Conservation (phyloP, 768 basidiomycete species). For the Chalciporus piperatus region DNA sequence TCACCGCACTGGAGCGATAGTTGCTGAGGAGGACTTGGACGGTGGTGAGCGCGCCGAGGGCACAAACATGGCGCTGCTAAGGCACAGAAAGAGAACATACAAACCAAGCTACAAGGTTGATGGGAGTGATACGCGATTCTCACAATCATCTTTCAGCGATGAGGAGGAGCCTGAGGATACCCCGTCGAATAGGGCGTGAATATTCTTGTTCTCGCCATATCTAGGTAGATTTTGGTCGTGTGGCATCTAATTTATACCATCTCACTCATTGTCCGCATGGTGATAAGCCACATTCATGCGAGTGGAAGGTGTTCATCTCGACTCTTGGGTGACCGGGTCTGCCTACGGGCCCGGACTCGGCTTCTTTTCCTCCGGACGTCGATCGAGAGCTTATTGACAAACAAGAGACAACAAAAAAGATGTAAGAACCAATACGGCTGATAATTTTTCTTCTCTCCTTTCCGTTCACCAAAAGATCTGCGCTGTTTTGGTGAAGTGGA, state of each 20-base stretch:
- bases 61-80: conserved; percentile 14
- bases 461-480: conserved; percentile 49
- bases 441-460: conserved; percentile 36
- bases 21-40: conserved; percentile 47
- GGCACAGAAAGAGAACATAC: conserved; percentile 4
- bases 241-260: not conserved
- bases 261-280: too few species aligned
- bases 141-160: conserved; percentile 3
- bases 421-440: conserved; percentile 2
- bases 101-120: conserved; percentile 2
- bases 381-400: conserved; percentile 13
- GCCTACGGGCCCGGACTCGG: too few species aligned
- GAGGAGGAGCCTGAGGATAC: not conserved
- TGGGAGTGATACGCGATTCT: not conserved
- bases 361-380: too few species aligned
- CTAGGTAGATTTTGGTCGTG: not conserved
- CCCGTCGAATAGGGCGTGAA: not conserved
- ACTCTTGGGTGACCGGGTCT: too few species aligned
- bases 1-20: conserved; percentile 55
- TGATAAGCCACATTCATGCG: not conserved
- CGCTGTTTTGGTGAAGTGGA: conserved; percentile 46
- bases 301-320: too few species aligned
- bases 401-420: conserved; percentile 24
- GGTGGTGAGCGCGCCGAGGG: conserved; percentile 7
- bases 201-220: not conserved